phyloP scores from a whole-genome alignment of 371 early-diverging fungal species.

The Lichtheimia ornata region DNA sequence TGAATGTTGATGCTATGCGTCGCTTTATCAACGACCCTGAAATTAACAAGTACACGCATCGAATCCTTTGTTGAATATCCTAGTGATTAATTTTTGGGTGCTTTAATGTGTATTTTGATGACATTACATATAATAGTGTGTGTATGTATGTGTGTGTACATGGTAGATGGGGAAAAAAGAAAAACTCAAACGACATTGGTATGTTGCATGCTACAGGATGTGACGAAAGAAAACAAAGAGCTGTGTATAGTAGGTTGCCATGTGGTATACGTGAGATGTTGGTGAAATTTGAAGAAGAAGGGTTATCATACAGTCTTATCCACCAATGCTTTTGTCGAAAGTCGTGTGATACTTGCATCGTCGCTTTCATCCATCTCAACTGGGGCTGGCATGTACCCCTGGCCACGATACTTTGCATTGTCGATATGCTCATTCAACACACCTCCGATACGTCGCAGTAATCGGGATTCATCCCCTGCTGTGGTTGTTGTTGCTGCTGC shows the following conservation, averaged over 20 bases:
- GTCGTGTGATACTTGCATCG: too few species aligned
- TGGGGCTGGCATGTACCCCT: slow-evolving; percentile 25
- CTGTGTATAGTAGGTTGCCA: neutral
- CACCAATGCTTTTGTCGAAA: too few species aligned
- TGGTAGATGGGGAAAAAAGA: neutral
- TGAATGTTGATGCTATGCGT: slow-evolving; percentile 38
- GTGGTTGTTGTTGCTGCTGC: neutral
- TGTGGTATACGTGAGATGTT: slow-evolving; percentile 3
- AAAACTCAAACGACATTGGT: slow-evolving; percentile 3
- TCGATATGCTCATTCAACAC: slow-evolving; percentile 25
- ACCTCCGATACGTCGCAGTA: slow-evolving; percentile 21
- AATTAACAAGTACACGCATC: slow-evolving; percentile 30
- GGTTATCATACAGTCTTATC: too few species aligned
- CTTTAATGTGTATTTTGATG: neutral
- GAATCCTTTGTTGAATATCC: slow-evolving; percentile 22
- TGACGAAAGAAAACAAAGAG: neutral
- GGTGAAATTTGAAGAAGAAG: too few species aligned
- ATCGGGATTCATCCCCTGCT: neutral
- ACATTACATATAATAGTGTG: neutral
- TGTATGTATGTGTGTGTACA: neutral
- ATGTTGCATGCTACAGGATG: too few species aligned
- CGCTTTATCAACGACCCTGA: slow-evolving; percentile 42
- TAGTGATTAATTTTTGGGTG: neutral
- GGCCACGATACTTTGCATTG: slow-evolving; percentile 20
- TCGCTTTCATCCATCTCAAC: neutral